Percentiles rank a stretch among this genome's conserved stretches.
Conservation (phyloP, 1,139 yeast genomes). For the Suhomyces maxii region DNA sequence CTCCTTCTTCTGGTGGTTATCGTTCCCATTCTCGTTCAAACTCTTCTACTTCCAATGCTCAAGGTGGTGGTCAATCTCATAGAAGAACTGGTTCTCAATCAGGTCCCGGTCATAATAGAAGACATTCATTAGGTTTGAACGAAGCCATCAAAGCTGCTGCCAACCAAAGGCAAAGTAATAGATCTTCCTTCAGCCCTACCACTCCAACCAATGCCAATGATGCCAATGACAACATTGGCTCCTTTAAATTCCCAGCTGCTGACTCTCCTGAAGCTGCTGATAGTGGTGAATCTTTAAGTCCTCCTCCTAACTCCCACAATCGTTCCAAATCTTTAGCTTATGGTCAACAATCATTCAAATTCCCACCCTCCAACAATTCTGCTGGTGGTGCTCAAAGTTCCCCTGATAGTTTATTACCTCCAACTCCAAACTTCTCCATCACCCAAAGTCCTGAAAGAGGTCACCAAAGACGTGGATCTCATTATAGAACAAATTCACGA, state of each 20-base stretch:
- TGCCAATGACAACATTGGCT: slow-evolving; percentile 24
- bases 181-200: slow-evolving; percentile 39
- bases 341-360: slow-evolving; percentile 47
- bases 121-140: slow-evolving; percentile 88
- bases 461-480: slow-evolving; percentile 50
- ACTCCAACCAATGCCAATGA: slow-evolving; percentile 18
- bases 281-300: slow-evolving; percentile 8
- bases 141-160: slow-evolving; percentile 99
- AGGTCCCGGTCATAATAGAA: slow-evolving; percentile 70
- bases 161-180: slow-evolving; percentile 62
- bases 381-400: slow-evolving; percentile 6
- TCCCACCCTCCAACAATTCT: slow-evolving; percentile 30
- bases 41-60: slow-evolving; percentile 21
- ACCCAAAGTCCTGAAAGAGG: slow-evolving; percentile 46
- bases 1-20: slow-evolving; percentile 22
- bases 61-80: slow-evolving; percentile 19
- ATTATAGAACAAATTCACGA: slow-evolving; percentile 57
- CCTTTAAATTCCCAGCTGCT: slow-evolving; percentile 38
- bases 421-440: slow-evolving; percentile 45
- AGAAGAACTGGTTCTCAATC: slow-evolving; percentile 41
- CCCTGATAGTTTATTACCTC: slow-evolving; percentile 36
- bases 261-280: slow-evolving; percentile 12
- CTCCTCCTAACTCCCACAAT: slow-evolving; percentile 27
- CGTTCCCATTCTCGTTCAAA: slow-evolving; percentile 44
- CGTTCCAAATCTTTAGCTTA: slow-evolving; percentile 44